Base-by-base conservation (phyloP, 805 yeast genomes). In the Candida parachauliodes region DNA sequence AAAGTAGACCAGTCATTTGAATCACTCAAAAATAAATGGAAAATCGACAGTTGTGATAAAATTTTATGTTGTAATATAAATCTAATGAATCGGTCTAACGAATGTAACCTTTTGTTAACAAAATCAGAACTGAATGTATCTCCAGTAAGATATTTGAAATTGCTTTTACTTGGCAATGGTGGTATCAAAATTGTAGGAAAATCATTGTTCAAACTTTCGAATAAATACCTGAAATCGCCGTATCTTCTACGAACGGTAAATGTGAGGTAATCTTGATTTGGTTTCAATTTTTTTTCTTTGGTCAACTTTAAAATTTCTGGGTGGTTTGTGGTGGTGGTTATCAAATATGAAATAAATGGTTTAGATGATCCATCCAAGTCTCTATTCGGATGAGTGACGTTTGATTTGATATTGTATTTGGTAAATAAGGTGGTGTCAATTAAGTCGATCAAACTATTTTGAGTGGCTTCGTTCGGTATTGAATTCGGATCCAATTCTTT, bases 101-200 rank as follows among this genome's bases (percentile, higher is more conserved):
- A 85, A 32, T 81, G 78, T 3, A 94, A 81, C 48, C 98, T 68
- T 55, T 86, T 85, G 43, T 72, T 68, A 0, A 96, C 91, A 59
- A 93, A 93, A 41, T 85, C 88, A 10, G 77, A 70, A 19, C 91
- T 79, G 56, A 91, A 91, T 26, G 98, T 71, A 51, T 91, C 97
- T 8, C 98, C 98, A 26, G 94, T 88, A 36, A 91, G 72, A 60
- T 93, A 91, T 57, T 91, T 96, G 49, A 91, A 69, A 43, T 95
- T 77, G 64, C 85, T 86, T 59, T 88, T 89, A 44, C 91, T 94
- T 0, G 98, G 98, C 37, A 91, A 69, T 10, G 98, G 97, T 1
- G 98, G 98, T 0, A 91, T 77, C 10, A 93, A 77, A 42, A 86
- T 72, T 3, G 93, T 84, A 0, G 97, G 96, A 55, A 70, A 84